phyloP scores from a whole-genome alignment of 495 filamentous ascomycete genomes.

The Jackrogersella minutella region DNA sequence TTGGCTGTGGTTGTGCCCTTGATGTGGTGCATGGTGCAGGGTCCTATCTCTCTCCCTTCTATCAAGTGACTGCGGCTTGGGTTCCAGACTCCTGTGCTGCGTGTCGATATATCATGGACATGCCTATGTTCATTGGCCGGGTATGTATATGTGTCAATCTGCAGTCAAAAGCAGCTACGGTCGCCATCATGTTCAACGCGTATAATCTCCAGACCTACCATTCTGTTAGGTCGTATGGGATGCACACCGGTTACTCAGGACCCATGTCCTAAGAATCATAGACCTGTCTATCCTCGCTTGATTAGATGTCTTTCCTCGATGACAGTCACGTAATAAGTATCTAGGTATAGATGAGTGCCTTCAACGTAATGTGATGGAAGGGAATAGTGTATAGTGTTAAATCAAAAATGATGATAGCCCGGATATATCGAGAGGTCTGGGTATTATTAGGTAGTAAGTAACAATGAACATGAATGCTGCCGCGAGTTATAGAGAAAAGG shows the following conservation, averaged over 20 bases:
- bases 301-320: too few relatives aligned
- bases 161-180: neutral
- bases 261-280: neutral
- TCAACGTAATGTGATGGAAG: constrained; percentile 1
- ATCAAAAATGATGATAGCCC: neutral
- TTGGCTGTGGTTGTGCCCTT: constrained; percentile 1
- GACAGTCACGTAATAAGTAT: too few relatives aligned
- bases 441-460: neutral
- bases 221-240: constrained; percentile 4
- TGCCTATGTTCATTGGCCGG: constrained; percentile 3
- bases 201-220: neutral
- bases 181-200: neutral
- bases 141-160: constrained; percentile 5
- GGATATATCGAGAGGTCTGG: neutral
- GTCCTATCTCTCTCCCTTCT: neutral
- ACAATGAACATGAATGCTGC: neutral
- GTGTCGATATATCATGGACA: neutral
- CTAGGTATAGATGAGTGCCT: too few relatives aligned
- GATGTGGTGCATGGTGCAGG: constrained; percentile 11
- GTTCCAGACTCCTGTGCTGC: constrained; percentile 34
- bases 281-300: too few relatives aligned
- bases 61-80: constrained; percentile 17
- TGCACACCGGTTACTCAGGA: constrained; percentile 4
- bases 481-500: neutral
- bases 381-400: constrained; percentile 3